Conservation (phyloP, 345 rosid genomes). For the Eucalyptus brandiana region DNA sequence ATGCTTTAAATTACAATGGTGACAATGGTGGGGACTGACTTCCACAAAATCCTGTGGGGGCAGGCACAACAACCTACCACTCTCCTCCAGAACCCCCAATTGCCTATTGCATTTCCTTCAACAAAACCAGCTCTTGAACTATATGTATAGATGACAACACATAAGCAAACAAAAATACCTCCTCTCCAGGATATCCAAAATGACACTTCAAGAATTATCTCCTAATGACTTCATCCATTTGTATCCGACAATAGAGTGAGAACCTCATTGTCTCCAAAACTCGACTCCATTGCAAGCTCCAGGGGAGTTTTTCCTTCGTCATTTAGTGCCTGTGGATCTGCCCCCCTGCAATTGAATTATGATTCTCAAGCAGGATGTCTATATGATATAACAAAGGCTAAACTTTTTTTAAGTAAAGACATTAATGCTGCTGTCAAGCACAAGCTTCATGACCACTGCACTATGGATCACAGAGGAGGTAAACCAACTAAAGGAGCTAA, state of each 20-base stretch:
- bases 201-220: background rate
- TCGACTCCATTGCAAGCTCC: constrained; percentile 49
- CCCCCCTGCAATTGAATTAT: constrained; percentile 53
- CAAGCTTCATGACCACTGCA: background rate
- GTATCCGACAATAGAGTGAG: constrained; percentile 58
- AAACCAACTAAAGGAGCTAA: background rate
- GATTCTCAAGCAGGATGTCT: background rate
- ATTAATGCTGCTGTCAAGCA: background rate
- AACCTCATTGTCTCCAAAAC: constrained; percentile 47
- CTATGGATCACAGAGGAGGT: background rate
- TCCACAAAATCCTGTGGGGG: constrained; percentile 13
- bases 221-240: constrained; percentile 21
- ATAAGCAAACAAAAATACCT: constrained; percentile 2
- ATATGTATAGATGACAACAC: constrained; percentile 6
- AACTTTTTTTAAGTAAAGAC: background rate
- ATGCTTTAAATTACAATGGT: background rate
- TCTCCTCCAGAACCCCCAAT: constrained; percentile 1
- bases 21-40: background rate
- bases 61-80: constrained; percentile 31
- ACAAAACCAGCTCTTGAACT: constrained; percentile 2
- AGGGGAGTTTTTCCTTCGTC: constrained; percentile 51
- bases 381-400: background rate
- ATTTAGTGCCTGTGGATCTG: constrained; percentile 51
- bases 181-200: constrained; percentile 2
- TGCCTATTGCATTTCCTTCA: background rate